These are phyloP conservation scores for Canariomyces notabilis DNA, from an alignment of 2,329 filamentous ascomycete species.

Conservation along the genomic window DNA sequence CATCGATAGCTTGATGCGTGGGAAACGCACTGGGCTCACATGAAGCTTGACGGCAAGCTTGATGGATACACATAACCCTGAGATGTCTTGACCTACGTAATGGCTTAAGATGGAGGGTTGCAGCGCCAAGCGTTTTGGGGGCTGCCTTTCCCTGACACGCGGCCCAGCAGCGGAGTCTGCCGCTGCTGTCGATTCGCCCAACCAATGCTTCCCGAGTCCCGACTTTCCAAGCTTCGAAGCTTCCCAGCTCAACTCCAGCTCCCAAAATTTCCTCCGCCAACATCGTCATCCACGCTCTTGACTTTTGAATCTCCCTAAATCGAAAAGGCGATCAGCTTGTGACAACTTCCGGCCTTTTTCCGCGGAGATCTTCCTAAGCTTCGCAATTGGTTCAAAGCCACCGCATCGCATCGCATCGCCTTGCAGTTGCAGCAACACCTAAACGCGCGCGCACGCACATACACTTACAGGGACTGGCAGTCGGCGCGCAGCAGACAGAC, in stretches of 20 bases:
- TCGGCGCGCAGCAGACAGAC: too few species aligned
- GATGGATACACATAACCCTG: too few species aligned
- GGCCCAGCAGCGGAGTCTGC: not conserved
- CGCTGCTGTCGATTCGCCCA: not conserved
- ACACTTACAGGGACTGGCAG: not conserved
- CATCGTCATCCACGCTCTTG: not conserved
- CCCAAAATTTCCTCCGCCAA: not conserved
- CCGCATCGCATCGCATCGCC: not conserved
- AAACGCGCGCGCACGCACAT: not conserved
- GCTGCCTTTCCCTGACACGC: not conserved
- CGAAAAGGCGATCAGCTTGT: too few species aligned
- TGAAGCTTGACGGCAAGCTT: too few species aligned
- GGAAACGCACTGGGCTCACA: too few species aligned
- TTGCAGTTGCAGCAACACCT: not conserved
- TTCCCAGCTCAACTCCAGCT: not conserved
- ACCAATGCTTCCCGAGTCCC: not conserved
- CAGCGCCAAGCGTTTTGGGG: not conserved
- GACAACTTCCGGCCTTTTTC: too few species aligned
- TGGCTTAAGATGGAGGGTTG: not conserved
- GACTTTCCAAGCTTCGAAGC: not conserved
- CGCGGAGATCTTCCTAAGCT: too few species aligned
- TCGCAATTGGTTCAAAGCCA: too few species aligned
- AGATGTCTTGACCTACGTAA: too few species aligned
- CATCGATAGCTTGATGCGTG: too few species aligned
- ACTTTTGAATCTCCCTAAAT: too few species aligned